Evolutionary conservation across 352 stramenopile genomes (phyloP).

Genomic region (Pythium aristosporum): DNA sequence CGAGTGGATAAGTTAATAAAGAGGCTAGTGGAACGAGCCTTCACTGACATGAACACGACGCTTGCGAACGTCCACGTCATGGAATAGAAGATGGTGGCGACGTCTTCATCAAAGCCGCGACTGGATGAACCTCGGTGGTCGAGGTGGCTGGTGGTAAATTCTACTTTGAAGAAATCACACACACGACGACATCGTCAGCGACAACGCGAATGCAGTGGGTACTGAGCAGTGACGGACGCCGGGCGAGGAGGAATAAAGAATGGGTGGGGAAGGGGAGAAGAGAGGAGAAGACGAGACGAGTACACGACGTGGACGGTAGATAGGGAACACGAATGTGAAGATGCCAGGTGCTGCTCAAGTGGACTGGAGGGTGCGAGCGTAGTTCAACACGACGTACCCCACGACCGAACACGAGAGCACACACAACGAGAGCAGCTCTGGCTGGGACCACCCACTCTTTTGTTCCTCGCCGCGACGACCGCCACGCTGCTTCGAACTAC

Average conservation of each 20-base stretch:
- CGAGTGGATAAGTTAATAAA: slow-evolving; percentile 23
- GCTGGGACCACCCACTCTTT: slow-evolving; percentile 37
- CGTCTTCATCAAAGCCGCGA: slow-evolving; percentile 4
- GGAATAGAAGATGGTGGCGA: neutral
- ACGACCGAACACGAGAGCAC: slow-evolving; percentile 54
- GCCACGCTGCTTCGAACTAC: slow-evolving; percentile 4
- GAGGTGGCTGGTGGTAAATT: slow-evolving; percentile 4
- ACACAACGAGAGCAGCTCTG: slow-evolving; percentile 56
- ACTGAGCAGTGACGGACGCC: slow-evolving; percentile 18
- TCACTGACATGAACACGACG: neutral
- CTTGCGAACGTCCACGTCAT: neutral
- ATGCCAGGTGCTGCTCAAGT: slow-evolving; percentile 22
- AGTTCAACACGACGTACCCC: slow-evolving; percentile 38
- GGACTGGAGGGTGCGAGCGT: slow-evolving; percentile 14
- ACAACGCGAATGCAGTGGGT: neutral
- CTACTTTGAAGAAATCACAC: slow-evolving; percentile 1
- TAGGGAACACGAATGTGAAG: neutral
- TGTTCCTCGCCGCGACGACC: slow-evolving; percentile 24
- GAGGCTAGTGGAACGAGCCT: neutral
- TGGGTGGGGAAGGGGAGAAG: neutral
- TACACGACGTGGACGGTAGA: neutral
- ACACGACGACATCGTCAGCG: slow-evolving; percentile 3
- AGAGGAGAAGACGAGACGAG: neutral
- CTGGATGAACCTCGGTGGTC: slow-evolving; percentile 7
- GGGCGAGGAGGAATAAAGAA: slow-evolving; percentile 1